Percentiles rank a stretch among this genome's conserved stretches.
Evolutionary conservation across 2,329 filamentous ascomycete genomes (phyloP).

Genomic region (Fusarium pininemorale): DNA sequence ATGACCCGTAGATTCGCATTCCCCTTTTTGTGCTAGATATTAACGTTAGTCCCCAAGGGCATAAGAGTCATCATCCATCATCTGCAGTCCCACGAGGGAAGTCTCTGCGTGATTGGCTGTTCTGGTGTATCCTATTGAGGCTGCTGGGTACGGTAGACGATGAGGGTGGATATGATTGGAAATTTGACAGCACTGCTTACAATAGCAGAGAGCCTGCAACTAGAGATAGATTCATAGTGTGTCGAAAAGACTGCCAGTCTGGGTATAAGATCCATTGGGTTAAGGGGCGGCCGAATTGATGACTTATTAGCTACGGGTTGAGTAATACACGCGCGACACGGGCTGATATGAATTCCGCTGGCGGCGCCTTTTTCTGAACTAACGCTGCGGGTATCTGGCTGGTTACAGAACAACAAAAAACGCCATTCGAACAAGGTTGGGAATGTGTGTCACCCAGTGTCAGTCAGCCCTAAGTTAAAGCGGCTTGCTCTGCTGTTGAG

Average conservation of each 20-base stretch:
- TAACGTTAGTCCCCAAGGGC: constrained; percentile 3
- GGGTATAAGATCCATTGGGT: constrained; percentile 14
- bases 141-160: constrained; percentile 23
- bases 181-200: constrained; percentile 29
- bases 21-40: background rate
- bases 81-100: background rate
- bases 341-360: constrained; percentile 12
- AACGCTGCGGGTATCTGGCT: background rate
- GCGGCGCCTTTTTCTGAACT: background rate
- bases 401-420: constrained; percentile 2
- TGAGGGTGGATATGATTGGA: constrained; percentile 19
- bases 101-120: constrained; percentile 6
- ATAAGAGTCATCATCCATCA: constrained; percentile 42
- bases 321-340: constrained; percentile 12
- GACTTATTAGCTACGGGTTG: background rate
- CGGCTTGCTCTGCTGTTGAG: background rate
- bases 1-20: background rate
- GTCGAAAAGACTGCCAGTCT: background rate
- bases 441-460: constrained; percentile 21
- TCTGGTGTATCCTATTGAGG: background rate
- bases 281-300: background rate
- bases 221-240: background rate
- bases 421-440: constrained; percentile 5
- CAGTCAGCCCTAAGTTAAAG: constrained; percentile 30
- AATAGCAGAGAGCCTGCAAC: constrained; percentile 25